A percentile compares a stretch with the other conserved stretches of the same genome.
Evolutionary conservation across 306 rosid genomes (phyloP).

Genomic region (Ormosia semicastrata): DNA sequence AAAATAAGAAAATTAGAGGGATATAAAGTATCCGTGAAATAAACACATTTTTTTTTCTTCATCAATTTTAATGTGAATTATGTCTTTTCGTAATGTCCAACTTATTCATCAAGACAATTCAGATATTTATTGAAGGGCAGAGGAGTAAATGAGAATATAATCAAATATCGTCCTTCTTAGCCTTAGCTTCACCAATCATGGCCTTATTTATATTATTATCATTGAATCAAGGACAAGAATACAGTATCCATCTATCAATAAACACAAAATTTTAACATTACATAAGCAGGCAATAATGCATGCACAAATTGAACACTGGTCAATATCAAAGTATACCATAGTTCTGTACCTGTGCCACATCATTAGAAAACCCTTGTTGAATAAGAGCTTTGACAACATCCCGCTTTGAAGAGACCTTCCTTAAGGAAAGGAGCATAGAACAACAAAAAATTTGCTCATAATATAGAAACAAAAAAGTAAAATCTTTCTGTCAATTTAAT

Average conservation of each 20-base stretch:
- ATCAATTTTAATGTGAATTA: neutral
- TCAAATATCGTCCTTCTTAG: neutral
- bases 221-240: neutral
- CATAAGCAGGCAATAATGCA: conserved; percentile 23
- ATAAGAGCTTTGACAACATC: conserved; percentile 60
- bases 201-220: neutral
- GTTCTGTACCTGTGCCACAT: conserved; percentile 82
- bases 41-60: conserved; percentile 2
- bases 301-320: neutral
- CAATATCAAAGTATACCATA: neutral
- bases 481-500: neutral
- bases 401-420: conserved; percentile 72
- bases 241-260: conserved; percentile 1
- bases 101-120: neutral
- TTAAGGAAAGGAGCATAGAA: conserved; percentile 21
- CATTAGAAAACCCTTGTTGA: conserved; percentile 79
- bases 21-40: neutral
- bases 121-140: neutral
- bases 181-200: neutral
- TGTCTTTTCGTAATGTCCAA: conserved; percentile 1
- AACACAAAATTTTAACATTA: neutral
- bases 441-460: conserved; percentile 14
- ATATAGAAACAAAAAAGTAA: neutral
- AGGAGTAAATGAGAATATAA: neutral
- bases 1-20: neutral